Conservation (phyloP, 2,329 filamentous ascomycete genomes). For the Neoscytalidium dimidiatum region DNA sequence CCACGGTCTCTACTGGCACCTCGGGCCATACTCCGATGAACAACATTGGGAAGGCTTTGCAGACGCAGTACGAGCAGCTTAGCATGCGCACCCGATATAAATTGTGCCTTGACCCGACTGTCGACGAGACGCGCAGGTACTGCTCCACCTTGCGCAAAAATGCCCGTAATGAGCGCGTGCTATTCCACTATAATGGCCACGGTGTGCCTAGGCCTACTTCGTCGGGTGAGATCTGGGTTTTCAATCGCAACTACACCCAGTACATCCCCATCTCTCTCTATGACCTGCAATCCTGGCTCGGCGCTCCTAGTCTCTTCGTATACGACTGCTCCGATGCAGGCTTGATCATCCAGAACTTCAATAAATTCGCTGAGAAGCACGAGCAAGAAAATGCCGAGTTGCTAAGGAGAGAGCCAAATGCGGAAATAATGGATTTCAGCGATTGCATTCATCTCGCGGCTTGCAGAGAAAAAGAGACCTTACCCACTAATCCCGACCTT, state of each 20-base stretch:
- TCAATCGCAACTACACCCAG: conserved; percentile 98
- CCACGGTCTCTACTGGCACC: conserved; percentile 70
- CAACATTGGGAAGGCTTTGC: conserved; percentile 93
- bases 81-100: conserved; percentile 97
- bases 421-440: conserved; percentile 64
- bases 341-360: conserved; percentile 93
- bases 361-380: conserved; percentile 92
- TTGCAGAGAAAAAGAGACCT: conserved; percentile 84
- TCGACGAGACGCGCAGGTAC: conserved; percentile 97
- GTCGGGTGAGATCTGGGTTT: conserved; percentile 98
- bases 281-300: conserved; percentile 93
- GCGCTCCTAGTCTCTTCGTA: conserved; percentile 92
- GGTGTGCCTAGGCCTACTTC: conserved; percentile 94
- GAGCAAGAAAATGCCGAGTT: conserved; percentile 83
- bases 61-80: conserved; percentile 93
- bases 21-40: conserved; percentile 81
- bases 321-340: conserved; percentile 98
- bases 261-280: conserved; percentile 97
- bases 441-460: conserved; percentile 93
- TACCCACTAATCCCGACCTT: conserved; percentile 90
- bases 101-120: conserved; percentile 92
- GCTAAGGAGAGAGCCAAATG: conserved; percentile 72
- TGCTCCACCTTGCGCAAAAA: conserved; percentile 86
- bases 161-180: conserved; percentile 90
- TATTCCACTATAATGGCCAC: conserved; percentile 99